Percentiles rank a stretch among this genome's conserved stretches.
These are phyloP conservation scores for Evansstolkia leycettana DNA, from an alignment of 495 filamentous ascomycete species.

Conservation along the genomic window DNA sequence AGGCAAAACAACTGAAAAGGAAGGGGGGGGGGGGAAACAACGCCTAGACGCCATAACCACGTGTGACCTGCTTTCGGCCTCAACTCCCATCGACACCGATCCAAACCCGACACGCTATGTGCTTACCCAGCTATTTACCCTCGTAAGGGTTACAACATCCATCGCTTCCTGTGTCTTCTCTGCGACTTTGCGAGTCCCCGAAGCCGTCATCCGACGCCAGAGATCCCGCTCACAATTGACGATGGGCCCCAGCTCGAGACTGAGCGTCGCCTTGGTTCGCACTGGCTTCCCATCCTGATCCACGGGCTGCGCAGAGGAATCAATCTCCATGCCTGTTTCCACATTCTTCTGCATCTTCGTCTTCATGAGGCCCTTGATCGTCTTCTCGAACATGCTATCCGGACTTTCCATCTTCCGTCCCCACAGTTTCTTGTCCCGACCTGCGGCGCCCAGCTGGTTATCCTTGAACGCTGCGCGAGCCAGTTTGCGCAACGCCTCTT, in stretches of 20 bases:
- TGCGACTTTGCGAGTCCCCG: conserved; percentile 14
- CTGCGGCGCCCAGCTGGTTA: conserved; percentile 22
- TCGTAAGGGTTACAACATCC: conserved; percentile 9
- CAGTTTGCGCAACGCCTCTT: conserved; percentile 60
- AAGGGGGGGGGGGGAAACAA: no score
- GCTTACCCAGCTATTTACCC: conserved; percentile 17
- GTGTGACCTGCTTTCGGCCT: no score
- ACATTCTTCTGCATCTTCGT: conserved; percentile 18
- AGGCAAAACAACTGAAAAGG: no score
- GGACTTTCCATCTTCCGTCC: conserved; percentile 29
- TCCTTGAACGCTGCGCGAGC: conserved; percentile 39
- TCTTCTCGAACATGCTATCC: conserved; percentile 40
- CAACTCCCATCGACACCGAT: conserved; percentile 8
- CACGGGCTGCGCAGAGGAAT: conserved; percentile 11
- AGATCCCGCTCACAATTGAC: conserved; percentile 34
- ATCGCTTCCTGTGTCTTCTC: conserved; percentile 17
- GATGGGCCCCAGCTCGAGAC: conserved; percentile 32
- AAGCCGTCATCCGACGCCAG: conserved; percentile 24
- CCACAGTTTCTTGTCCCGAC: conserved; percentile 33
- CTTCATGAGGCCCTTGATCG: conserved; percentile 25
- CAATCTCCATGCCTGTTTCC: conserved; percentile 15
- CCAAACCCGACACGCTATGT: conserved; percentile 9
- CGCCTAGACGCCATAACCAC: no score
- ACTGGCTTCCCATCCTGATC: conserved; percentile 16
- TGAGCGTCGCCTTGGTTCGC: conserved; percentile 16